Percentiles rank a stretch among this genome's conserved stretches.
These are phyloP conservation scores for Penstemon newberryi DNA, from an alignment of 257 asterid genomes.

Conservation along the genomic window DNA sequence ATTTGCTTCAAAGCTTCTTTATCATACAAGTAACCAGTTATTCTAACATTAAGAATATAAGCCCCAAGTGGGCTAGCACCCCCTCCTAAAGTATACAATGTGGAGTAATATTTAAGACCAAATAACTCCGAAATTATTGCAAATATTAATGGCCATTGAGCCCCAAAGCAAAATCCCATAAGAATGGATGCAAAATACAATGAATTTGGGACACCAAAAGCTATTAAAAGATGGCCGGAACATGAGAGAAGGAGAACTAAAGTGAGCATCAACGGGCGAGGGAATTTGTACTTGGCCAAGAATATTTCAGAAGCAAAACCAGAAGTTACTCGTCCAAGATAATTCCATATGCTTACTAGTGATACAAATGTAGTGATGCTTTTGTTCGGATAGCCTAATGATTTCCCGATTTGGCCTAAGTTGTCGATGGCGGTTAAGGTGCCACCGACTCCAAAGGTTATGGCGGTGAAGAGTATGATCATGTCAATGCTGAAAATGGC, in stretches of 20 bases:
- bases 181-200: slow-evolving; percentile 45
- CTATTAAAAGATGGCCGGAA: slow-evolving; percentile 52
- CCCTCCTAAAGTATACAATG: slow-evolving; percentile 49
- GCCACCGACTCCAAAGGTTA: slow-evolving; percentile 52
- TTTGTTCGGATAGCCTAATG: slow-evolving; percentile 45
- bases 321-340: slow-evolving; percentile 44
- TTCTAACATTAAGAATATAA: slow-evolving; percentile 48
- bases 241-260: slow-evolving; percentile 44
- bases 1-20: slow-evolving; percentile 46
- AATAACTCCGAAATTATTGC: slow-evolving; percentile 53
- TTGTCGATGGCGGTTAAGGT: slow-evolving; percentile 57
- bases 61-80: slow-evolving; percentile 63
- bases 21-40: slow-evolving; percentile 56
- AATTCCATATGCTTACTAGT: slow-evolving; percentile 64
- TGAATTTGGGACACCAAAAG: slow-evolving; percentile 46
- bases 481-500: slow-evolving; percentile 54
- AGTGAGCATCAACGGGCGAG: slow-evolving; percentile 49
- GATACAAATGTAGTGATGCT: slow-evolving; percentile 55
- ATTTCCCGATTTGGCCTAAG: slow-evolving; percentile 56
- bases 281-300: slow-evolving; percentile 45
- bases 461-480: slow-evolving; percentile 40
- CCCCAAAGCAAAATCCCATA: slow-evolving; percentile 56
- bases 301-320: slow-evolving; percentile 53
- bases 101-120: slow-evolving; percentile 54
- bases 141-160: slow-evolving; percentile 56